A percentile compares a stretch with the other conserved stretches of the same genome.
Evolutionary conservation across 2,329 filamentous ascomycete species (phyloP).

Genomic region (Fulvia fulva): DNA sequence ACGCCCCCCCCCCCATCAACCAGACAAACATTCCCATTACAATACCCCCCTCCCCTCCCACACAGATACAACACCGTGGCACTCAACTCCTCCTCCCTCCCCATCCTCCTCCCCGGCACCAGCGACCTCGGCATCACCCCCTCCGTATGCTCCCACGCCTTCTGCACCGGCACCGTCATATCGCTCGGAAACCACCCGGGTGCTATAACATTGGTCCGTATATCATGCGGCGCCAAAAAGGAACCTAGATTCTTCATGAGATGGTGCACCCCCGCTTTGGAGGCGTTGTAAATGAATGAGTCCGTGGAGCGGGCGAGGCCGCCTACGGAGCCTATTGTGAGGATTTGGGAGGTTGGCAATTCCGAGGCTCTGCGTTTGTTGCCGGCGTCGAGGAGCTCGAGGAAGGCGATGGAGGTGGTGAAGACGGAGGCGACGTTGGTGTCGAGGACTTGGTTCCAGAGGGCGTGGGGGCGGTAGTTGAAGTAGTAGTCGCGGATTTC

Average conservation of each 20-base stretch:
- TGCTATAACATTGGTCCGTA: constrained; percentile 46
- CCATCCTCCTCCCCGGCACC: constrained; percentile 31
- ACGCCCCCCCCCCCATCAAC: constrained; percentile 46
- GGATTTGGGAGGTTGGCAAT: constrained; percentile 44
- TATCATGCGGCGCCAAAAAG: constrained; percentile 42
- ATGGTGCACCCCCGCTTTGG: constrained; percentile 43
- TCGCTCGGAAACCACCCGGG: constrained; percentile 46
- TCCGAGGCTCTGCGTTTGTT: constrained; percentile 40
- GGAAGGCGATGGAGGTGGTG: constrained; percentile 43
- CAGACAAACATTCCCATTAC: constrained; percentile 51
- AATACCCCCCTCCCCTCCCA: constrained; percentile 49
- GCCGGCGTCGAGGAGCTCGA: constrained; percentile 43
- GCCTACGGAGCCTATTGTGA: constrained; percentile 42
- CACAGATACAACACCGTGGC: constrained; percentile 51
- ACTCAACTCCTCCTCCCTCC: constrained; percentile 44
- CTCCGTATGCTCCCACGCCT: constrained; percentile 34
- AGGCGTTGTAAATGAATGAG: constrained; percentile 25
- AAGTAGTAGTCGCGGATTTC: constrained; percentile 37
- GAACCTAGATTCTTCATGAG: constrained; percentile 44
- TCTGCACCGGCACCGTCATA: constrained; percentile 38
- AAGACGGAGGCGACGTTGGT: constrained; percentile 46
- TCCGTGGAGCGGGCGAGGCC: constrained; percentile 24
- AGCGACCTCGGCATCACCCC: constrained; percentile 30
- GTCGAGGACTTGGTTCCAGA: constrained; percentile 41
- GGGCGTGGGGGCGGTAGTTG: constrained; percentile 41